Conservation (phyloP, 176 grass and related monocot genomes). For the Hyparrhenia diplandra region DNA sequence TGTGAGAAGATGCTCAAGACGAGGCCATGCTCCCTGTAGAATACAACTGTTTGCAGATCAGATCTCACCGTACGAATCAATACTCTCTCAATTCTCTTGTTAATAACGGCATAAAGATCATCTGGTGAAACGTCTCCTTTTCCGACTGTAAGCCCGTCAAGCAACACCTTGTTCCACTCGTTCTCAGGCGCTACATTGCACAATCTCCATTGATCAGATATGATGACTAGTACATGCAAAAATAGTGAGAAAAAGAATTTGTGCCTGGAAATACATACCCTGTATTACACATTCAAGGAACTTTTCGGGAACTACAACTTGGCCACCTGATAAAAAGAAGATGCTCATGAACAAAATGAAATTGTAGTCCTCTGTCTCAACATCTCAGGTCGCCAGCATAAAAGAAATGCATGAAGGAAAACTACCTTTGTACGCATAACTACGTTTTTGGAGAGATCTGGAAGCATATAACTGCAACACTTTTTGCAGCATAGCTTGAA, state of each 20-base stretch:
- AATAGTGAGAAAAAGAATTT: neutral
- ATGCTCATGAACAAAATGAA: neutral
- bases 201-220: conserved; percentile 14
- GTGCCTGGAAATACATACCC: conserved; percentile 26
- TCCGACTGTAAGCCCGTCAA: conserved; percentile 76
- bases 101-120: conserved; percentile 69
- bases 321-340: conserved; percentile 48
- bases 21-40: conserved; percentile 1
- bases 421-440: conserved; percentile 86
- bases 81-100: conserved; percentile 85
- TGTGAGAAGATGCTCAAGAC: neutral
- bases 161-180: conserved; percentile 74
- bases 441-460: conserved; percentile 70
- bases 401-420: neutral
- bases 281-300: conserved; percentile 89
- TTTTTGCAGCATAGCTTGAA: conserved; percentile 85
- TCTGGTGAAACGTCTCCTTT: conserved; percentile 76
- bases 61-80: conserved; percentile 85
- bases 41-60: neutral
- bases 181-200: conserved; percentile 57
- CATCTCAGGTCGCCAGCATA: neutral
- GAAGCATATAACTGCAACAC: conserved; percentile 92
- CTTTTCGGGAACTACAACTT: conserved; percentile 68
- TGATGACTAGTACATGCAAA: neutral
- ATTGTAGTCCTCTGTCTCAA: neutral